phyloP scores from a whole-genome alignment of 2,329 filamentous ascomycete genomes.

The Cladorrhinum sp. region DNA sequence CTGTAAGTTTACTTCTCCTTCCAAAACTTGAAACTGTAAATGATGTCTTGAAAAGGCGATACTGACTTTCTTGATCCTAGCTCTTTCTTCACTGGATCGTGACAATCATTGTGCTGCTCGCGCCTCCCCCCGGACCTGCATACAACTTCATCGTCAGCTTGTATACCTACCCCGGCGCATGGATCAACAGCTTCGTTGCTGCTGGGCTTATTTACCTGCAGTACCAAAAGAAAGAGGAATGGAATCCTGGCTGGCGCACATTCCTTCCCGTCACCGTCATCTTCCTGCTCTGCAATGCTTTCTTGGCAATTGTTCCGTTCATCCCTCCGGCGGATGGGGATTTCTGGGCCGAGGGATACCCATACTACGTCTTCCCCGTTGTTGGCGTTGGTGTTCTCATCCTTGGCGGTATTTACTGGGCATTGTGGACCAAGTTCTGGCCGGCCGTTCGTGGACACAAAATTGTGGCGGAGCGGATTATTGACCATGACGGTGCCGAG shows the following conservation, averaged over 20 bases:
- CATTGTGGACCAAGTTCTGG: slow-evolving; percentile 50
- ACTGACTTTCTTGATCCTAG: too few relatives aligned
- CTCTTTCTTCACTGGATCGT: slow-evolving; percentile 65
- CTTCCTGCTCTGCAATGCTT: slow-evolving; percentile 50
- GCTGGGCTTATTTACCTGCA: slow-evolving; percentile 52
- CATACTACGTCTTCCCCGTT: slow-evolving; percentile 56
- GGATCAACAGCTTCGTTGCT: slow-evolving; percentile 53
- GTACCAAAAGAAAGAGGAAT: slow-evolving; percentile 47
- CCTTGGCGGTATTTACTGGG: slow-evolving; percentile 52
- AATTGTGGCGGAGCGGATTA: slow-evolving; percentile 45
- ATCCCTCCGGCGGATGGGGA: slow-evolving; percentile 52
- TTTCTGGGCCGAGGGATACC: slow-evolving; percentile 48
- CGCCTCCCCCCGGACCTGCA: slow-evolving; percentile 63
- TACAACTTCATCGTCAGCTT: slow-evolving; percentile 66
- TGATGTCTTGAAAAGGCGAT: background rate
- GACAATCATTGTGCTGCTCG: slow-evolving; percentile 63
- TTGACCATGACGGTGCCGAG: slow-evolving; percentile 42
- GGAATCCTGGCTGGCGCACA: slow-evolving; percentile 52
- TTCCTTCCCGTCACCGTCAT: slow-evolving; percentile 47
- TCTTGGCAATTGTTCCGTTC: slow-evolving; percentile 53
- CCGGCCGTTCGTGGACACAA: slow-evolving; percentile 51
- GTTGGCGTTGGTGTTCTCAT: slow-evolving; percentile 52
- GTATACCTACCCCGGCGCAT: slow-evolving; percentile 51
- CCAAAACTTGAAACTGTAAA: background rate
- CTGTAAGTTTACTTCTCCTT: slow-evolving; percentile 25